Conservation (phyloP, 2,329 filamentous ascomycete genomes). For the Elsinoe necatrix region DNA sequence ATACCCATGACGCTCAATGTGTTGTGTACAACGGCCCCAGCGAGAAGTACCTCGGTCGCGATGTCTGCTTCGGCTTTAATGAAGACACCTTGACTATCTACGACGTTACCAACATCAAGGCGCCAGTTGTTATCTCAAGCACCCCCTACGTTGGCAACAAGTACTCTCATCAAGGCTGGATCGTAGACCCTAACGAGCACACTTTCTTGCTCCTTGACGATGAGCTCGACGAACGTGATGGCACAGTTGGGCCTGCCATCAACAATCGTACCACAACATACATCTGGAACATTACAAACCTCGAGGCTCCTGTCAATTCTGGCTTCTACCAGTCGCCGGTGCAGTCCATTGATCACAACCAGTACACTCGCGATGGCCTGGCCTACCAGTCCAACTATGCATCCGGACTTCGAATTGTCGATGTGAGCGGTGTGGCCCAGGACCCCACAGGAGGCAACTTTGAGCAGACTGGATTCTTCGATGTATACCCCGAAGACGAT, state of each 20-base stretch:
- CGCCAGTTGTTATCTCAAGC: slow-evolving; percentile 37
- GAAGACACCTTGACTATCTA: slow-evolving; percentile 38
- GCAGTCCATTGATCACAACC: slow-evolving; percentile 35
- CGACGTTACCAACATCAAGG: slow-evolving; percentile 39
- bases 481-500: slow-evolving; percentile 46
- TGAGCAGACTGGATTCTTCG: slow-evolving; percentile 43
- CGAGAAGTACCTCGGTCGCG: slow-evolving; percentile 35
- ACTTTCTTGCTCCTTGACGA: slow-evolving; percentile 46
- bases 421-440: slow-evolving; percentile 30
- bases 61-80: slow-evolving; percentile 48
- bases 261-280: slow-evolving; percentile 40
- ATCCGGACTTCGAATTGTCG: slow-evolving; percentile 29
- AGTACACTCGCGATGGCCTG: slow-evolving; percentile 32
- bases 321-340: slow-evolving; percentile 32
- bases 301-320: slow-evolving; percentile 36
- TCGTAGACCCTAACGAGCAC: slow-evolving; percentile 39
- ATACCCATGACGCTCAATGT: slow-evolving; percentile 51
- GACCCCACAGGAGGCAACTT: slow-evolving; percentile 41
- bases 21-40: slow-evolving; percentile 45
- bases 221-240: slow-evolving; percentile 44
- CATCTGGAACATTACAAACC: slow-evolving; percentile 43
- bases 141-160: slow-evolving; percentile 41
- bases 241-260: slow-evolving; percentile 31
- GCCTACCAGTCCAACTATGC: slow-evolving; percentile 34
- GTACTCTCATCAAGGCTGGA: slow-evolving; percentile 49